phyloP scores from a whole-genome alignment of 2,329 filamentous ascomycete species.

The Botrytis elliptica region DNA sequence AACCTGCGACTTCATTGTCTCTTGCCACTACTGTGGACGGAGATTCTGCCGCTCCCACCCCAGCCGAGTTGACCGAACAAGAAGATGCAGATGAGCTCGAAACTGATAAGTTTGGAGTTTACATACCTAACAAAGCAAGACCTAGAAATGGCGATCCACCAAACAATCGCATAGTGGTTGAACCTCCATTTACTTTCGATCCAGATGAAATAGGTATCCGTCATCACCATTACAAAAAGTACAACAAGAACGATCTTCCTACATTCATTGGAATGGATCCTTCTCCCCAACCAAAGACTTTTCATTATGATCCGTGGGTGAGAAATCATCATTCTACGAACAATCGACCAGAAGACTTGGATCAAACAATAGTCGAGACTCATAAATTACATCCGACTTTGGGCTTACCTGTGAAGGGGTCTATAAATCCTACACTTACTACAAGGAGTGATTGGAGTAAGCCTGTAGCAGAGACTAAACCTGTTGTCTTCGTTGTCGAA shows the following conservation, averaged over 20 bases:
- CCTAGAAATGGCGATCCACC: conserved; percentile 32
- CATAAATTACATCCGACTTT: conserved; percentile 33
- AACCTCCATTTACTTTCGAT: conserved; percentile 33
- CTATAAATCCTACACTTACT: conserved; percentile 28
- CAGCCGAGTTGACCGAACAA: conserved; percentile 28
- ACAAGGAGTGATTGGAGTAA: conserved; percentile 21
- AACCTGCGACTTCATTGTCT: conserved; percentile 19
- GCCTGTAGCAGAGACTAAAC: conserved; percentile 18
- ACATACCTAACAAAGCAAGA: conserved; percentile 29
- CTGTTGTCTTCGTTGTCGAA: conserved; percentile 17
- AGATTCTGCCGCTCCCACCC: conserved; percentile 29
- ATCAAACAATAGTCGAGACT: conserved; percentile 30
- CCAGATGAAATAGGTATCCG: conserved; percentile 37
- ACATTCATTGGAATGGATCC: conserved; percentile 33
- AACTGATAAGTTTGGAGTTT: conserved; percentile 35
- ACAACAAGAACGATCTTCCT: conserved; percentile 29
- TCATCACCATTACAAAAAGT: conserved; percentile 30
- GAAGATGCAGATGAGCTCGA: conserved; percentile 26
- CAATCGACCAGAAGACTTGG: conserved; percentile 35
- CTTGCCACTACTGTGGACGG: conserved; percentile 22
- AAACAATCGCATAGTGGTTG: conserved; percentile 32
- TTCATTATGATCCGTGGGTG: conserved; percentile 35
- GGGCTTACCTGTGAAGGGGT: conserved; percentile 31
- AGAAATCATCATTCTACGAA: conserved; percentile 34
- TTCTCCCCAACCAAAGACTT: conserved; percentile 32